Evolutionary conservation across 2,329 filamentous ascomycete genomes (phyloP).

Genomic region (Drechslerella dactyloides): DNA sequence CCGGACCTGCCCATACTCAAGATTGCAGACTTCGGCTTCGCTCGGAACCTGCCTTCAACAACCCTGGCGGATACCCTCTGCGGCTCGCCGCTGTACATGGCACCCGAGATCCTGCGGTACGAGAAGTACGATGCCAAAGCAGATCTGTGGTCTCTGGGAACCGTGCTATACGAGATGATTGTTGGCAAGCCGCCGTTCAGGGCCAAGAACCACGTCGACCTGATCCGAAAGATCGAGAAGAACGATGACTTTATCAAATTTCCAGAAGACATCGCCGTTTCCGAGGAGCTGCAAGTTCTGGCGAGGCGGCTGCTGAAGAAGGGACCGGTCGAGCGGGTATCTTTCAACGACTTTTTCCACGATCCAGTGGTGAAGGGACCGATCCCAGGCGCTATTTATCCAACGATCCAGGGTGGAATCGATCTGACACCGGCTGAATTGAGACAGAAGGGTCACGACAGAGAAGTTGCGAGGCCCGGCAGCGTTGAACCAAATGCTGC

Average conservation of each 20-base stretch:
- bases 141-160: constrained; percentile 96
- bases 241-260: constrained; percentile 86
- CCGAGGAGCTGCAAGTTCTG: constrained; percentile 59
- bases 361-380: constrained; percentile 73
- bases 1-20: constrained; percentile 92
- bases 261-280: constrained; percentile 75
- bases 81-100: constrained; percentile 97
- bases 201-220: constrained; percentile 90
- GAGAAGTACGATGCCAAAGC: constrained; percentile 97
- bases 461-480: constrained; percentile 27
- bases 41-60: constrained; percentile 84
- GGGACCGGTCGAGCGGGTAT: constrained; percentile 81
- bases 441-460: constrained; percentile 42
- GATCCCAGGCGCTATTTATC: constrained; percentile 70
- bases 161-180: constrained; percentile 94
- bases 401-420: constrained; percentile 38
- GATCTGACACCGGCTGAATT: constrained; percentile 38
- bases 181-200: constrained; percentile 88
- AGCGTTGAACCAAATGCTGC: constrained; percentile 21
- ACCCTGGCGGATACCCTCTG: constrained; percentile 95
- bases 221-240: constrained; percentile 88
- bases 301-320: constrained; percentile 83
- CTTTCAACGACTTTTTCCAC: constrained; percentile 83
- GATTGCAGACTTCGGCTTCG: constrained; percentile 98
- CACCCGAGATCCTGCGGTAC: constrained; percentile 93